Evolutionary conservation across 805 yeast species (phyloP), one percentile per base, ranked within the genome.

Genomic region (Lipomyces starkeyi): DNA sequence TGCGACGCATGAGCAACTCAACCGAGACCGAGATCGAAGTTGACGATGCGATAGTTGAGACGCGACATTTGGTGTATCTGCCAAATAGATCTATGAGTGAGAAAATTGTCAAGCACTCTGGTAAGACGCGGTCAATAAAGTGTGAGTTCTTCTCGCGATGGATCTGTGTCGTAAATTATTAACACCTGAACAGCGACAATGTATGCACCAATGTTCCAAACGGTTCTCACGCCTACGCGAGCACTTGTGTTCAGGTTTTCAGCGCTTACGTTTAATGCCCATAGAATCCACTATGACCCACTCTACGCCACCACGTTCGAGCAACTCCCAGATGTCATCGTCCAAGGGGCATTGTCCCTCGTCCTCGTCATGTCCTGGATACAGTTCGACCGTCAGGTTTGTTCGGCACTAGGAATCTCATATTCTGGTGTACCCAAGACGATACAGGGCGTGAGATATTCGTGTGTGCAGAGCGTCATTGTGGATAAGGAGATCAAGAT

Each of bases 281-380:
- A 94, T 78, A 83, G 84, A 66, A 91, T 94, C 53, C 99, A 94
- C 78, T 88, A 87, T 77, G 91, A 91, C 74, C 76, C 77, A 5
- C 71, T 71, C 0, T 91, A 91, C 76, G 83, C 91, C 7, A 72
- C 63, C 2, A 65, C 75, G 0, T 74, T 73, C 1, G 98, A 94
- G 74, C 82, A 85, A 0, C 85, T 91, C 61, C 87, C 88, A 0
- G 80, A 82, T 47, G 77, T 88, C 0, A 79, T 94, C 0, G 88
- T 89, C 0, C 97, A 91, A 58, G 99, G 97, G 0, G 97, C 98
- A 0, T 81, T 93, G 63, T 80, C 90, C 66, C 84, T 90, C 0
- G 87, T 89, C 8, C 70, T 90, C 52, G 71, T 87, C 49, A 75
- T 91, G 40, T 84, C 85, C 64, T 88, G 87, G 86, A 78, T 86